A percentile compares a stretch with the other conserved stretches of the same genome.
These are phyloP conservation scores for Termitomyces eurrhizus DNA, from an alignment of 768 basidiomycete genomes.

Conservation along the genomic window DNA sequence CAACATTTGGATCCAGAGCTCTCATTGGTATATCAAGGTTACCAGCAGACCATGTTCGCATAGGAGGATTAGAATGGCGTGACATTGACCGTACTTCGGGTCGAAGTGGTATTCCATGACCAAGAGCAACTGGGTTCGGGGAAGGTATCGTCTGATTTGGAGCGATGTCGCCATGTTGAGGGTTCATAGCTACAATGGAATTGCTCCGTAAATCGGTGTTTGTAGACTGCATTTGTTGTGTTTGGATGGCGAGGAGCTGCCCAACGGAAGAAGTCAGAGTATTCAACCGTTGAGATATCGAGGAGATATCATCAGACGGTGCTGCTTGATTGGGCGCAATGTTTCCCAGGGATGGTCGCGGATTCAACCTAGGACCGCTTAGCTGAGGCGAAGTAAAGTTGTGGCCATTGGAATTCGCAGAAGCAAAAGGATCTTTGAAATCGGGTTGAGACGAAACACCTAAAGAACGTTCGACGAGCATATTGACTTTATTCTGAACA, in stretches of 20 bases:
- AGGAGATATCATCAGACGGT: conserved; percentile 65
- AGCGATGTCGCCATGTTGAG: conserved; percentile 44
- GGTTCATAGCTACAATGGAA: conserved; percentile 35
- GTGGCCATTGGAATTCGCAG: conserved; percentile 32
- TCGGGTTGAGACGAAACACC: conserved; percentile 52
- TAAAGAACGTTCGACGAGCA: conserved; percentile 68
- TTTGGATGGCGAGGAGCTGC: conserved; percentile 77
- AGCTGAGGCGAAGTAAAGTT: conserved; percentile 29
- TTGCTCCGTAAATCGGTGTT: conserved; percentile 35
- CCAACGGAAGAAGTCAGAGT: conserved; percentile 82
- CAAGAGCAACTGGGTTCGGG: conserved; percentile 39
- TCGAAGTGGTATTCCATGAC: conserved; percentile 61
- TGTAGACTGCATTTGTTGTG: conserved; percentile 59
- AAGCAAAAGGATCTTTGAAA: conserved; percentile 79
- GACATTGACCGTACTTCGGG: conserved; percentile 57
- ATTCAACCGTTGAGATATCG: conserved; percentile 75
- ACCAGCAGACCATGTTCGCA: conserved; percentile 84
- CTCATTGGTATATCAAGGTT: conserved; percentile 71
- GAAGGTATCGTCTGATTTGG: conserved; percentile 44
- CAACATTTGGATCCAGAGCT: conserved; percentile 38
- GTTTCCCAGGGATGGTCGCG: conserved; percentile 62
- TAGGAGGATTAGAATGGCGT: conserved; percentile 65
- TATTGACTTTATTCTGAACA: conserved; percentile 72
- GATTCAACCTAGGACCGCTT: conserved; percentile 45
- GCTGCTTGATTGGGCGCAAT: conserved; percentile 71